These are phyloP conservation scores for Solanum pimpinellifolium DNA, from an alignment of 257 asterid genomes.

Conservation along the genomic window DNA sequence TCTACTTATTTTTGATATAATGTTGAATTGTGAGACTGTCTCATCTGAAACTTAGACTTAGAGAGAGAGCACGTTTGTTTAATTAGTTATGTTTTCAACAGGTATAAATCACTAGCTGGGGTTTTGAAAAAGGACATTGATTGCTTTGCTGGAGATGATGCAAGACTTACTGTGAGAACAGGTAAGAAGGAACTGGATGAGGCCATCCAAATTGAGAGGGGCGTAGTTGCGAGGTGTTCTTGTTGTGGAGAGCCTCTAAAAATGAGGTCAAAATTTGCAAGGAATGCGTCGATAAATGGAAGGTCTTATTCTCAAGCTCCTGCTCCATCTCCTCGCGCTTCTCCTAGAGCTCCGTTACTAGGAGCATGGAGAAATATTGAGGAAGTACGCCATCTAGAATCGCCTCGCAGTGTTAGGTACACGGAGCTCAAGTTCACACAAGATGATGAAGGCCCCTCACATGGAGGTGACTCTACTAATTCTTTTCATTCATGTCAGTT, in stretches of 20 bases:
- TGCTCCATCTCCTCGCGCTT: slow-evolving; percentile 45
- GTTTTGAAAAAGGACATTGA: slow-evolving; percentile 51
- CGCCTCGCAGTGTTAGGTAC: slow-evolving; percentile 34
- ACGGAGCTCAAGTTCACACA: slow-evolving; percentile 46
- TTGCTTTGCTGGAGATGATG: slow-evolving; percentile 24
- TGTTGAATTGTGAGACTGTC: not conserved
- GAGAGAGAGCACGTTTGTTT: not conserved
- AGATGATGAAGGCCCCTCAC: slow-evolving; percentile 32
- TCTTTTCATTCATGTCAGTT: not conserved
- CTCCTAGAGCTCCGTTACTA: slow-evolving; percentile 28
- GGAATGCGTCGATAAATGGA: slow-evolving; percentile 39
- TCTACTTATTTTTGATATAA: not conserved
- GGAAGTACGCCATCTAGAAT: slow-evolving; percentile 26
- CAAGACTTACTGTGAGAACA: not conserved
- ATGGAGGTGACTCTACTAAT: not conserved
- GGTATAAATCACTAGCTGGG: slow-evolving; percentile 50
- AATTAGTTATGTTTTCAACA: not conserved
- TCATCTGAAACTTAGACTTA: not conserved
- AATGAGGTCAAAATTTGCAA: slow-evolving; percentile 12
- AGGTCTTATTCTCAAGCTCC: slow-evolving; percentile 14
- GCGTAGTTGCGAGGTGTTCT: slow-evolving; percentile 32
- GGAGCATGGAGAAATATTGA: slow-evolving; percentile 22
- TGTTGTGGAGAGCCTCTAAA: slow-evolving; percentile 77
- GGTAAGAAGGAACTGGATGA: slow-evolving; percentile 35
- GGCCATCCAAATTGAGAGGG: slow-evolving; percentile 17